Evolutionary conservation across 495 filamentous ascomycete genomes (phyloP).

Genomic region (Delitschia confertaspora): DNA sequence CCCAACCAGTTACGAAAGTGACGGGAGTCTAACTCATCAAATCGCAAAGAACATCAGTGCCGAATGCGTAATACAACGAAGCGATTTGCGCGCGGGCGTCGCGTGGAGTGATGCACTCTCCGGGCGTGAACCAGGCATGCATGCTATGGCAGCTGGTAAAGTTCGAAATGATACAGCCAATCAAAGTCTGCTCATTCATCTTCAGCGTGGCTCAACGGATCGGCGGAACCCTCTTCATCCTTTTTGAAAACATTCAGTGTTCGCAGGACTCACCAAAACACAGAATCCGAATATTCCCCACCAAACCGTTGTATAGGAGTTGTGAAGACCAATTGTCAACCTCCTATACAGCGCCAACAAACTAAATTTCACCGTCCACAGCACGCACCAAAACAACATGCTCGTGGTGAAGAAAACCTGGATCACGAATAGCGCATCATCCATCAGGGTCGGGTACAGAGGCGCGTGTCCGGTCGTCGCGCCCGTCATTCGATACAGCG

Average conservation of each 20-base stretch:
- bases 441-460: slow-evolving; percentile 24
- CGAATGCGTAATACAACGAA: slow-evolving; percentile 39
- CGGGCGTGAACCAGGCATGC: slow-evolving; percentile 38
- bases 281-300: slow-evolving; percentile 36
- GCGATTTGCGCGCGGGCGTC: slow-evolving; percentile 34
- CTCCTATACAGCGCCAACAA: slow-evolving; percentile 40
- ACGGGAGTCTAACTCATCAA: slow-evolving; percentile 32
- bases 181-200: slow-evolving; percentile 23
- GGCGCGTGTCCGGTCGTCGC: slow-evolving; percentile 12
- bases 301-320: slow-evolving; percentile 33
- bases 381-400: slow-evolving; percentile 38
- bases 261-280: slow-evolving; percentile 18
- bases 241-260: too few relatives aligned
- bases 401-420: slow-evolving; percentile 40
- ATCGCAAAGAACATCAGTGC: slow-evolving; percentile 40
- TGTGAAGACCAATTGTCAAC: slow-evolving; percentile 32
- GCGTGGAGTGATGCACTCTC: slow-evolving; percentile 30
- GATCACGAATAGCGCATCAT: slow-evolving; percentile 29
- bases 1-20: too few relatives aligned
- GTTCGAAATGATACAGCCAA: slow-evolving; percentile 35
- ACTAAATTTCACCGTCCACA: slow-evolving; percentile 43
- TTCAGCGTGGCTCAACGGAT: neutral
- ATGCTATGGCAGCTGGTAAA: slow-evolving; percentile 36
- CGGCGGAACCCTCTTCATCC: too few relatives aligned
- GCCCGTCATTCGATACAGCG: slow-evolving; percentile 27